Conservation (phyloP, 352 stramenopile genomes). For the Hyaloperonospora brassicae region DNA sequence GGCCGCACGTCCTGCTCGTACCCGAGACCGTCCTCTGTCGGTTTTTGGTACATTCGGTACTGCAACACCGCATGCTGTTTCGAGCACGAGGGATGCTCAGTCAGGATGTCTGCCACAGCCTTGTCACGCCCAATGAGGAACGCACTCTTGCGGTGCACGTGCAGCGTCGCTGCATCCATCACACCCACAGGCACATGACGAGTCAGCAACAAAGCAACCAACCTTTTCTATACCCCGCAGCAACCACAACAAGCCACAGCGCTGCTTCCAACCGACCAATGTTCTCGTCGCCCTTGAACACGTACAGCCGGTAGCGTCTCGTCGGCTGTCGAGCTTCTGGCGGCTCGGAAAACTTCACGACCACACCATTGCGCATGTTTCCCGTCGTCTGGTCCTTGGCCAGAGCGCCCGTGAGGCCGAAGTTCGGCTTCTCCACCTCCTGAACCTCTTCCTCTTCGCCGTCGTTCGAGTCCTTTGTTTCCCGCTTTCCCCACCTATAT, state of each 20-base stretch:
- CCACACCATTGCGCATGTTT: conserved; percentile 94
- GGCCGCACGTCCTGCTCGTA: conserved; percentile 73
- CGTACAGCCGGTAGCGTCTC: conserved; percentile 93
- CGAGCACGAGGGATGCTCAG: conserved; percentile 91
- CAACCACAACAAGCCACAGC: too few species aligned
- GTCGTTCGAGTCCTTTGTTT: conserved; percentile 26
- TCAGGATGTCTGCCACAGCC: conserved; percentile 90
- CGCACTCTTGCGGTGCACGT: conserved; percentile 94
- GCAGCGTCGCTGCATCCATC: conserved; percentile 78
- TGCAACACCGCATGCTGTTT: conserved; percentile 98
- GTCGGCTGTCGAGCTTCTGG: conserved; percentile 88
- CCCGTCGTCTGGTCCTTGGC: conserved; percentile 92
- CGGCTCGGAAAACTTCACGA: conserved; percentile 97
- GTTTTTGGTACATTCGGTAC: conserved; percentile 81
- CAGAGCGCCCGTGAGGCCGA: conserved; percentile 94
- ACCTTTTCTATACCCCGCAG: too few species aligned
- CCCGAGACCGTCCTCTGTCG: conserved; percentile 45
- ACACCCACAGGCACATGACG: conserved; percentile 5
- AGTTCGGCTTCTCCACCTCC: conserved; percentile 93
- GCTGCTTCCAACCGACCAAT: conserved; percentile 36
- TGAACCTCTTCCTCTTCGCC: conserved; percentile 41
- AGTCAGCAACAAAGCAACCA: neutral
- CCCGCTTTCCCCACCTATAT: conserved; percentile 63
- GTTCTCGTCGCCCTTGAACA: conserved; percentile 90
- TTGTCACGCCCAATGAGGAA: conserved; percentile 92